Base-by-base conservation (phyloP, 208 protist species). In the Wallacemonas sp. region DNA sequence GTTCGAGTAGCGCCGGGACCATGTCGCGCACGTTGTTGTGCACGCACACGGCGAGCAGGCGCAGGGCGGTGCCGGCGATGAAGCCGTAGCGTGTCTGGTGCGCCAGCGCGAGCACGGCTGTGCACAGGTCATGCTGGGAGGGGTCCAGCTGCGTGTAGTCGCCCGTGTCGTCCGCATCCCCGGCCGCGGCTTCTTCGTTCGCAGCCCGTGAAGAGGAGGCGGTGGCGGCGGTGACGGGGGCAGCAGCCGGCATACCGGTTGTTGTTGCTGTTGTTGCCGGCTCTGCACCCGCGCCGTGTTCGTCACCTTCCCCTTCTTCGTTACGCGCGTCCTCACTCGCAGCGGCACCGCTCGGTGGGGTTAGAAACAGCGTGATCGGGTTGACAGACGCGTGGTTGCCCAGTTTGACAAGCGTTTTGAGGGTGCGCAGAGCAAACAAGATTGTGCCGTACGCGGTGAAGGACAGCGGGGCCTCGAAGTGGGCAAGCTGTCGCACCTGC, bases 21-120 rank as follows among this genome's bases (percentile, higher is more conserved):
- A 94, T 90, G 63, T 96, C 87, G 1, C 87, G 86, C 29, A 94
- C 78, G 57, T 86, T 93, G 80, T 82, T 78, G 74, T 96, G 88
- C 30, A 88, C 76, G 58, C 83, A 93, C 26, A 78, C 82, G 8
- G 83, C 78, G 32, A 96, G 73, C 39, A 93, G 70, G 0, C 68
- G 65, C 41, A 88, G 68, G 2, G 80, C 78, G 4, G 76, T 65
- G 1, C 74, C 65, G 26, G 88, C 47, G 3, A 96, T 63, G 8
- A 66, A 60, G 43, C 77, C 74, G 68, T 92, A 92, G 44, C 81
- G 79, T 1, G 74, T 81, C 70, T 89, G 81, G 0, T 58, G 62
- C 26, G 79, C 78, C 32, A 91, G 79, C 36, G 78, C 78, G 58
- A 78, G 81, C 58, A 90, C 75, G 57, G 78, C 46, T 21, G 76